Conservation (phyloP, 805 yeast species). For the Suhomyces faveliae region DNA sequence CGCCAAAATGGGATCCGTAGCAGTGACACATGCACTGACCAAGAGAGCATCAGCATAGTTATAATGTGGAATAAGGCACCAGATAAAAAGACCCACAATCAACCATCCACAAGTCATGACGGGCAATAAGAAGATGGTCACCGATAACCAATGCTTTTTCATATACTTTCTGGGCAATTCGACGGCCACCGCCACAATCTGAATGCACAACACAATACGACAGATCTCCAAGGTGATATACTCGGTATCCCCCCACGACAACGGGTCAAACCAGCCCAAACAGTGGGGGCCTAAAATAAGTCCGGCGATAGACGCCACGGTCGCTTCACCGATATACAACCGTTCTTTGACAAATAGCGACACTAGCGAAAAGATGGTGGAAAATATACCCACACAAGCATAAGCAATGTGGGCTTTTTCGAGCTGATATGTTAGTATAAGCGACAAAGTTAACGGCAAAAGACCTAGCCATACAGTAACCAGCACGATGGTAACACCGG, state of each 20-base stretch:
- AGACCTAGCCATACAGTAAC: not conserved
- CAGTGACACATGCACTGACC: constrained; percentile 86
- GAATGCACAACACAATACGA: constrained; percentile 78
- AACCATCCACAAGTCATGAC: constrained; percentile 93
- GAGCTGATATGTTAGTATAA: constrained; percentile 24
- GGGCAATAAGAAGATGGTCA: constrained; percentile 70
- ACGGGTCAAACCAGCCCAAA: constrained; percentile 78
- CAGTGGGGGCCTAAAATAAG: constrained; percentile 87
- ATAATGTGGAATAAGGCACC: constrained; percentile 72
- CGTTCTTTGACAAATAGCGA: constrained; percentile 82
- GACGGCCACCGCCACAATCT: constrained; percentile 92
- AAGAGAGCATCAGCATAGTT: constrained; percentile 69
- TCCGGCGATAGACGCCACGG: constrained; percentile 83
- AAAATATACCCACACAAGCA: constrained; percentile 82
- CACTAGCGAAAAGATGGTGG: constrained; percentile 74
- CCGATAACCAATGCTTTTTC: constrained; percentile 79
- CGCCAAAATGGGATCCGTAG: constrained; percentile 93
- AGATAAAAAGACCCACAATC: constrained; percentile 73
- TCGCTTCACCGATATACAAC: constrained; percentile 87
- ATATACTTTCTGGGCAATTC: constrained; percentile 88
- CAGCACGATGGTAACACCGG: no score
- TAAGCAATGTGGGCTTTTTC: constrained; percentile 81
- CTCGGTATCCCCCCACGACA: constrained; percentile 83
- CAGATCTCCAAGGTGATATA: constrained; percentile 79
- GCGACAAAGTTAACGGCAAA: not conserved